Percentiles rank a stretch among this genome's conserved stretches.
phyloP scores from a whole-genome alignment of 257 asterid species.

The Rehmannia glutinosa region DNA sequence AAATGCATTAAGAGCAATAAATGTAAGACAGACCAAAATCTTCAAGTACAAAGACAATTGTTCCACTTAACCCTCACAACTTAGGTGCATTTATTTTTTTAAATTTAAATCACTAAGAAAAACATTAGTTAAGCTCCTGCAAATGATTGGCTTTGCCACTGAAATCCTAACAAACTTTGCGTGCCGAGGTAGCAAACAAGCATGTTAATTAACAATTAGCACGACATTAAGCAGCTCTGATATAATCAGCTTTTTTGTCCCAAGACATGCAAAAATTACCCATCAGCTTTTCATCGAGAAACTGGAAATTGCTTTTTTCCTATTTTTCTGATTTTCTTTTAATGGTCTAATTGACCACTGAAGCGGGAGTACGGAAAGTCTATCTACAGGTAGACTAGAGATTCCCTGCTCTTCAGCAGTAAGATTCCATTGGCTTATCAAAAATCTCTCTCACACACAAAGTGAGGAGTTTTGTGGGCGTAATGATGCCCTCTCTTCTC shows the following conservation, averaged over 20 bases:
- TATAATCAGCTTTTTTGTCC: slow-evolving; percentile 8
- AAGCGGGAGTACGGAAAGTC: neutral
- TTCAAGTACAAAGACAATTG: too few species aligned
- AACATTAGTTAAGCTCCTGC: neutral
- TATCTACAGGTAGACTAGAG: neutral
- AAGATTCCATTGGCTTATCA: slow-evolving; percentile 12
- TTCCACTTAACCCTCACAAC: too few species aligned
- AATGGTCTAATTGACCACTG: neutral
- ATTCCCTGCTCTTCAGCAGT: too few species aligned
- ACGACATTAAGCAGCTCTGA: slow-evolving; percentile 1
- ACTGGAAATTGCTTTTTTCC: neutral
- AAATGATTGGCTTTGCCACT: slow-evolving; percentile 19
- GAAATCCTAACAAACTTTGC: neutral
- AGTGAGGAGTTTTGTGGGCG: neutral
- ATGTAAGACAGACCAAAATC: too few species aligned
- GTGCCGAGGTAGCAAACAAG: slow-evolving; percentile 4
- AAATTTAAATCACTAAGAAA: too few species aligned
- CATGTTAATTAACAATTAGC: slow-evolving; percentile 16
- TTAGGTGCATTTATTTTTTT: too few species aligned
- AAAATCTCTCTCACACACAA: neutral
- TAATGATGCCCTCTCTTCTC: neutral
- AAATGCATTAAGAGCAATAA: too few species aligned
- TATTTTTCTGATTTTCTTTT: neutral
- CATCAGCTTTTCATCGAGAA: slow-evolving; percentile 18
- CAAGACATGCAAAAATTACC: neutral